Evolutionary conservation across 1,284 basidiomycete genomes (phyloP), one percentile per base, ranked within the genome.

Genomic region (Phylloboletellus chloephorus): DNA sequence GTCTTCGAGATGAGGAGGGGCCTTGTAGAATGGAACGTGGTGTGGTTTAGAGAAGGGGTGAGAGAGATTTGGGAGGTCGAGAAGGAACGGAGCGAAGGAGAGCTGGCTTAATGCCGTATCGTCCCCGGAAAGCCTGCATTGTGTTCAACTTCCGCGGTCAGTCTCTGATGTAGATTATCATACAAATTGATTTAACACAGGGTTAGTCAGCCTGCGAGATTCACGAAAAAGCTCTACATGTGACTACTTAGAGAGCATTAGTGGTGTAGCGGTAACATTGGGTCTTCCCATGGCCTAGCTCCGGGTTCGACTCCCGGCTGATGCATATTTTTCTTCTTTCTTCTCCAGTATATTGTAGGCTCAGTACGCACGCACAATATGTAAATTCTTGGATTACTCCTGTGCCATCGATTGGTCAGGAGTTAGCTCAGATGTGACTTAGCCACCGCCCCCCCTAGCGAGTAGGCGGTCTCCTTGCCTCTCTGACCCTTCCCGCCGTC

Each of bases 11-110:
- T 76, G 41, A 74, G 85, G 47, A 71, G 88, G 16, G 90, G 89
- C 12, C 70, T 94, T 47, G 77, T 97, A 31, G 93, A 97, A 61
- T 95, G 90, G 65, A 98, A 98, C 55, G 82, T 97, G 5, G 84
- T 91, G 15, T 90, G 88, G 63, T 85, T 97, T 62, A 66, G 84
- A 46, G 81, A 88, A 58, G 84, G 84, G 1, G 75, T 83, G 42
- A 78, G 82, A 61, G 85, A 87, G 63, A 86, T 88, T 31, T 81
- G 76, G 51, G 72, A 78, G 42, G 78, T 83, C 8, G 85, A 87
- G 57, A 72, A 68, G 49, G 80, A 84, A 48, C 69, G 69, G 36
- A 67, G 74, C 52, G 66, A 63, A 28, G 58, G 57, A n/a, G 49
- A 49, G 33, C 28, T 35, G n/a, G 36, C 31, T 25, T 54, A 29